Base-by-base conservation (phyloP, 306 rosid species). In the Quercus parvula region DNA sequence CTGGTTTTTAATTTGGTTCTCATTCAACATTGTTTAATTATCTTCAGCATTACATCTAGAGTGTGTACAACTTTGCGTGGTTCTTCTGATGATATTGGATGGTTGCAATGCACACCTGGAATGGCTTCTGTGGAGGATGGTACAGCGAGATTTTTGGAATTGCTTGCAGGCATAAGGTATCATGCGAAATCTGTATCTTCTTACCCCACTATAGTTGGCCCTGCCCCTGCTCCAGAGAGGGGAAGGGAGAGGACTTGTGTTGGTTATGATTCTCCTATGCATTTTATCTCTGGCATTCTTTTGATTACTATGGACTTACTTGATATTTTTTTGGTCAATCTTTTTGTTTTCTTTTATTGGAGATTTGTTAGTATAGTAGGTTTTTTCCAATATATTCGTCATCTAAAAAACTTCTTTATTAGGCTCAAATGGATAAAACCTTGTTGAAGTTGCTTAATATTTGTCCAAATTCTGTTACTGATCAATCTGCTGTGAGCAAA, bases 41-140 rank as follows among this genome's bases (percentile, higher is more conserved):
- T 80, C 55, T 80, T 80, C 92, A 91, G 97, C 84, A 44, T 84
- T 61, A 49, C 51, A 74, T 81, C 89, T 80, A 85, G 97, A 12
- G 79, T 88, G 74, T 28, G 27, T 86, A 94, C 71, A 83, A 78
- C 97, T 59, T 79, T 87, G 87, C 89, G 56, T 27, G 97, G 97
- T 74, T 94, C 98, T 71, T 76, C 88, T 20, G 90, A 87, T 78
- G 97, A 94, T 79, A 94, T 94, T 64, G 97, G 94, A 73, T 92
- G 98, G 98, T 81, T 92, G 91, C 94, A 89, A 82, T 81, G 64
- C 62, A 87, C 82, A 87, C 85, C 90, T 1, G 86, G 84, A 71
- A 77, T 94, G 94, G 93, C 94, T 88, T 84, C 85, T 59, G 89
- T 86, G 73, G 82, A 86, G 75, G 92, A 91, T 86, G 98, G 96